Percentiles rank a stretch among this genome's conserved stretches.
These are phyloP conservation scores for Eucalyptus sp. DNA, from an alignment of 345 rosid genomes.

Conservation along the genomic window DNA sequence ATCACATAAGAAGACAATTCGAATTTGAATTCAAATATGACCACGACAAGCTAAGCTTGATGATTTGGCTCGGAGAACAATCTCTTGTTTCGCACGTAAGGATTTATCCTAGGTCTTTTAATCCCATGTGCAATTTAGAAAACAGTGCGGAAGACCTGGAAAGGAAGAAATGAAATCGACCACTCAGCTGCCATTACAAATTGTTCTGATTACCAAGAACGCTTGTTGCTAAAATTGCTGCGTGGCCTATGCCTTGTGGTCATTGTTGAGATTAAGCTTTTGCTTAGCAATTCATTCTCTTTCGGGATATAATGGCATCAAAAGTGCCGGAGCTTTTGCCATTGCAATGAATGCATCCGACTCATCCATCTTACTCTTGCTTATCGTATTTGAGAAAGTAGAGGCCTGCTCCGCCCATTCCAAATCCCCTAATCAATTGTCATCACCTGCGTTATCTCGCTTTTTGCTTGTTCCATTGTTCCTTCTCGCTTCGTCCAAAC, in stretches of 20 bases:
- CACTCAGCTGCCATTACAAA: neutral
- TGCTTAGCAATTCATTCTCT: neutral
- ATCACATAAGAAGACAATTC: rapidly evolving
- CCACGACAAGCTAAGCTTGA: rapidly evolving
- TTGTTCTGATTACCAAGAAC: neutral
- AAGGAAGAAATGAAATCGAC: neutral
- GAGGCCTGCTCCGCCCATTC: neutral
- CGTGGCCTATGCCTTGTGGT: neutral
- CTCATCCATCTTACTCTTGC: neutral
- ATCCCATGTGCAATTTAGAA: neutral
- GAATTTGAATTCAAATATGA: rapidly evolving
- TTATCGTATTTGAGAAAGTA: neutral
- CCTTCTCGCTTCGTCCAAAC: neutral
- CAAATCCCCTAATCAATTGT: neutral
- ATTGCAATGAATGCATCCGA: too few relatives aligned
- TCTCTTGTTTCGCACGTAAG: rapidly evolving
- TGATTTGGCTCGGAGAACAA: rapidly evolving
- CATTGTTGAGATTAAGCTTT: rapidly evolving
- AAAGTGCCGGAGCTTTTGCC: neutral
- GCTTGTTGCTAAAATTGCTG: neutral
- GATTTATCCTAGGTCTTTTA: neutral
- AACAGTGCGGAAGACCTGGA: rapidly evolving
- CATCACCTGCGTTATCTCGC: too few relatives aligned
- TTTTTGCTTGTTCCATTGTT: rapidly evolving
- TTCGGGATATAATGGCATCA: rapidly evolving